Evolutionary conservation across 2,329 filamentous ascomycete genomes (phyloP), one percentile per base, ranked within the genome.

Genomic region (Colletotrichum viniferum): DNA sequence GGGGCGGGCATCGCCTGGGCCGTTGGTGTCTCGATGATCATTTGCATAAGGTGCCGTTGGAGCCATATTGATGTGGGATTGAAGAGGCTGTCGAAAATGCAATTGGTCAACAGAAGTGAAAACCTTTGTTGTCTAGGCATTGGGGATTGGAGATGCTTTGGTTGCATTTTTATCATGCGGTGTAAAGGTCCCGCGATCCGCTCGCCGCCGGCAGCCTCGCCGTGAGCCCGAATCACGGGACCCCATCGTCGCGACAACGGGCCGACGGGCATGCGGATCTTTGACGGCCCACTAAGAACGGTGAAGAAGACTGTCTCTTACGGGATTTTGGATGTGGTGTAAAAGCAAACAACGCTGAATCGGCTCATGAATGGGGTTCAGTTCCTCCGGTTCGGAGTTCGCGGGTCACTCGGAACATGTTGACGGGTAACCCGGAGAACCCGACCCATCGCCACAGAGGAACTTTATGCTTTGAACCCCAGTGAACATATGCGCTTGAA

Each of bases 1-100:
- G 5, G 84, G 84, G 5, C 84, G 82, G 5, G 78, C 79, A 73
- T 86, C 84, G 14, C 84, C 84, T 7, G 82, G 79, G 14, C 84
- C 83, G 26, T 74, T 80, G 14, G 77, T 52, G 43, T 52, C 43
- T 52, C 43, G 43, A 13, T 52, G 43, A 13, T 52, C 43, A 10
- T 52, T 52, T 1, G 43, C 43, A 21, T 52, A 52, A 21, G 43
- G 43, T 52, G 43, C 43, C n/a, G 10, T 21, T 52, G 43, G 13
- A 52, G n/a, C n/a, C 43, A 52, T 43, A n/a, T 43, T 43, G 38
- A 43, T 43, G 9, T 43, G 38, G 9, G 18, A 43, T n/a, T 43
- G 18, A 43, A n/a, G 38, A 43, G 10, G 6, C 10, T 52, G 43
- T 21, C 43, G 43, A 52, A 52, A 52, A 52, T 52, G n/a, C 6